phyloP scores from a whole-genome alignment of 805 yeast species.

The Cyberlindnera sargentensis region DNA sequence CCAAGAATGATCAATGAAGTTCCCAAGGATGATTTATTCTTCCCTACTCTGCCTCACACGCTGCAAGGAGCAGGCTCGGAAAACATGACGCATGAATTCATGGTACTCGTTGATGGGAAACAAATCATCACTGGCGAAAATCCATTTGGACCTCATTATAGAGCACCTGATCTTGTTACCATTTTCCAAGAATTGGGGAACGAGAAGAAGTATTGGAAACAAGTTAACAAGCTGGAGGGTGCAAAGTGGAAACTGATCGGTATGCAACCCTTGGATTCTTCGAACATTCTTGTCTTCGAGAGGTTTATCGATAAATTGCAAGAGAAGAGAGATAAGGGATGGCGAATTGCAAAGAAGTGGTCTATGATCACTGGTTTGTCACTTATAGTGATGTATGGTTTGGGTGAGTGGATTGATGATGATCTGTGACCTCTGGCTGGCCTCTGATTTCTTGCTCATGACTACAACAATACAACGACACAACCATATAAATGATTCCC shows the following conservation, averaged over 20 bases:
- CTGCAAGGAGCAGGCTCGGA: slow-evolving; percentile 2
- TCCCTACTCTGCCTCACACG: slow-evolving; percentile 15
- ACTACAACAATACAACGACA: neutral
- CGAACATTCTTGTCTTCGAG: slow-evolving; percentile 34
- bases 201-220: slow-evolving; percentile 27
- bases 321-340: slow-evolving; percentile 1
- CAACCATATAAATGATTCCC: neutral
- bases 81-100: slow-evolving; percentile 16
- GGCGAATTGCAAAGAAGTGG: neutral
- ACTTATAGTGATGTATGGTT: neutral
- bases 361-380: neutral
- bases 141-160: slow-evolving; percentile 32
- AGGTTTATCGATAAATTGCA: slow-evolving; percentile 21
- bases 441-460: too few species aligned
- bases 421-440: neutral
- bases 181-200: slow-evolving; percentile 34
- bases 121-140: slow-evolving; percentile 26
- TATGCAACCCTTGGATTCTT: slow-evolving; percentile 16
- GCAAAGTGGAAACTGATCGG: slow-evolving; percentile 27
- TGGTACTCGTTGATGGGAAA: slow-evolving; percentile 12
- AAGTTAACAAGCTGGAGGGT: slow-evolving; percentile 36
- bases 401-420: neutral
- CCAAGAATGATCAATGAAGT: slow-evolving; percentile 10
- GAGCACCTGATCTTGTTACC: slow-evolving; percentile 35
- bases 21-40: slow-evolving; percentile 14